phyloP scores from a whole-genome alignment of 78 protist species.

The Anaeramoeba flamelloides region DNA sequence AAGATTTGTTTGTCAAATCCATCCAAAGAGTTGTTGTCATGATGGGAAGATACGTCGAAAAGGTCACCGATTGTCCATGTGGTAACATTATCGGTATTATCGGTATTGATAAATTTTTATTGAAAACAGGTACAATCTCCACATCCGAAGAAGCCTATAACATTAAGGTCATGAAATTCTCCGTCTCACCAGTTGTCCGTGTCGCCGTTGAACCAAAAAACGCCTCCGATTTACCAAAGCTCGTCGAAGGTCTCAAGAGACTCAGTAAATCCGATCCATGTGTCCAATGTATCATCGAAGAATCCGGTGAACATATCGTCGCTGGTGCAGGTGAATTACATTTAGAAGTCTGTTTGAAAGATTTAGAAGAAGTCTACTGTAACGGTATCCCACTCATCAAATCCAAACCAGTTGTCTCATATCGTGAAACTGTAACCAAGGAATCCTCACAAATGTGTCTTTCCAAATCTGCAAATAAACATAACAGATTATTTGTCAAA shows the following conservation, averaged over 20 bases:
- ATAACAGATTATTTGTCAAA: slow-evolving; percentile 86
- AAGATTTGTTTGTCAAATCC: slow-evolving; percentile 73
- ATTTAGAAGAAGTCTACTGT: slow-evolving; percentile 73
- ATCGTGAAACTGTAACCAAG: slow-evolving; percentile 74
- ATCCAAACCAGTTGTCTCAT: slow-evolving; percentile 96
- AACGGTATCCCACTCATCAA: slow-evolving; percentile 54
- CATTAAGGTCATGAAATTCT: slow-evolving; percentile 90
- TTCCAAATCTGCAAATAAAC: slow-evolving; percentile 98
- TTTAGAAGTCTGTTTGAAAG: slow-evolving; percentile 93
- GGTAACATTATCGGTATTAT: slow-evolving; percentile 92
- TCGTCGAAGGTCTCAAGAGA: slow-evolving; percentile 94
- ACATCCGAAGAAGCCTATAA: slow-evolving; percentile 65
- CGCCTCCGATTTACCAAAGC: slow-evolving; percentile 81
- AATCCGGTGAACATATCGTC: slow-evolving; percentile 95
- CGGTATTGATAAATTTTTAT: slow-evolving; percentile 90
- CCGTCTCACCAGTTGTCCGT: slow-evolving; percentile 98
- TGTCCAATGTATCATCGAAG: slow-evolving; percentile 63
- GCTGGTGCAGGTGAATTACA: slow-evolving; percentile 99
- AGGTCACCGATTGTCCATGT: slow-evolving; percentile 71
- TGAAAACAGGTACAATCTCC: slow-evolving; percentile 93
- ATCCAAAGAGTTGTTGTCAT: slow-evolving; percentile 94
- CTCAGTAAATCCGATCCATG: slow-evolving; percentile 88
- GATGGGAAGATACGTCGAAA: slow-evolving; percentile 92
- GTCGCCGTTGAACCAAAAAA: slow-evolving; percentile 95
- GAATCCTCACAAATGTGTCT: slow-evolving; percentile 43